Base-by-base conservation (phyloP, 1,139 yeast species). In the Debaryomyces coudertii region DNA sequence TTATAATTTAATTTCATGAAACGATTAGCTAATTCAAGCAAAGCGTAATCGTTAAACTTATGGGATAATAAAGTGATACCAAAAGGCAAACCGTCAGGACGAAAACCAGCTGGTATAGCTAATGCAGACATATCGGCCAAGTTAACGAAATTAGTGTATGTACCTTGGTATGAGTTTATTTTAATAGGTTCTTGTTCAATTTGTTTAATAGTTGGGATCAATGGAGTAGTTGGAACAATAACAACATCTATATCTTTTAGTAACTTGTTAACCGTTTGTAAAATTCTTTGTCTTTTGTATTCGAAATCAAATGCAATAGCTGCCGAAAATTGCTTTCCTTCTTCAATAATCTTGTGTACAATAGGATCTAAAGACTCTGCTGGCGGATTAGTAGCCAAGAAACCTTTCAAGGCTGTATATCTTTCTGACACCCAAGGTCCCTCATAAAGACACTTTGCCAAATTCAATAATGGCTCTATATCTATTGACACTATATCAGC, bases 391-490 rank as follows among this genome's bases (percentile, higher is more conserved):
- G 88, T 71, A n/a, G 75, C 78, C 47, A 88, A 75, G 60, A 90
- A 88, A 34, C 85, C 88, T 55, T 82, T 80, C 34, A 83, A 80
- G 15, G 97, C 97, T 51, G 90, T 82, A 68, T 83, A 90, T 55
- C 99, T 81, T 71, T 93, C 99, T 23, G 95, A 88, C 8, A 93
- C 98, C 99, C 99, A 93, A n/a, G 98, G 89, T 47, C 99, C 99
- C 59, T 92, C 97, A 65, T 93, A 93, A 37, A 93, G 77, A 61
- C 93, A 86, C 54, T 80, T 80, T n/a, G 98, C 99, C 50, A 93
- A 76, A 40, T 86, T 87, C 51, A 87, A 71, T 42, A 93, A 75
- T 8, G 90, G 87, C 9, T 83, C 69, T 60, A 92, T 90, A 66
- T 89, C 90, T 34, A 84, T 66, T 8, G 83, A 71, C 11, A 79